Conservation (phyloP, 1,139 yeast species). For the Scheffersomyces titani region DNA sequence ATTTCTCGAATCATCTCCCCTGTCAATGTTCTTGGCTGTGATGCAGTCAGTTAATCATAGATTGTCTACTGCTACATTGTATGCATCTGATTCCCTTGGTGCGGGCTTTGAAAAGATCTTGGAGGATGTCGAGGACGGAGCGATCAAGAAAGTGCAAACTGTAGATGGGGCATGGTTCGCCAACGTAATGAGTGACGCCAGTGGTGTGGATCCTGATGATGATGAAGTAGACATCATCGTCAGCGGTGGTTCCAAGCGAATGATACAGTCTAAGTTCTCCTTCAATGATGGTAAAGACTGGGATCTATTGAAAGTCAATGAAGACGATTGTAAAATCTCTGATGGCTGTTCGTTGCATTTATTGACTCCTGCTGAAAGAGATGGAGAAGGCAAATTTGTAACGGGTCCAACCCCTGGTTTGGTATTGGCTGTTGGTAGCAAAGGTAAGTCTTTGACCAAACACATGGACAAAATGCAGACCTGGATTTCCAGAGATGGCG, state of each 20-base stretch:
- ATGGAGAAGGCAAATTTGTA: slow-evolving; percentile 57
- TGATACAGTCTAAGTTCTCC: slow-evolving; percentile 39
- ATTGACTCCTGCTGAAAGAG: slow-evolving; percentile 47
- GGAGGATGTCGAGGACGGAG: slow-evolving; percentile 44
- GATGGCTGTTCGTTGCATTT: slow-evolving; percentile 60
- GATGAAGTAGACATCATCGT: slow-evolving; percentile 28
- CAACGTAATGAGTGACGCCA: slow-evolving; percentile 33
- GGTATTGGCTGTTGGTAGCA: slow-evolving; percentile 58
- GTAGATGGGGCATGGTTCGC: slow-evolving; percentile 74
- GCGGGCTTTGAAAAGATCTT: slow-evolving; percentile 50
- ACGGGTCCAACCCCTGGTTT: slow-evolving; percentile 77
- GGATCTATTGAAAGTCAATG: slow-evolving; percentile 49
- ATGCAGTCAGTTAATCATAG: slow-evolving; percentile 30
- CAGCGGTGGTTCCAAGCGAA: slow-evolving; percentile 23
- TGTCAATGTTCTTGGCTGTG: slow-evolving; percentile 56
- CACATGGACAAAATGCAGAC: slow-evolving; percentile 40
- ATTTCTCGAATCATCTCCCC: slow-evolving; percentile 56
- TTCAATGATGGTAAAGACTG: slow-evolving; percentile 69
- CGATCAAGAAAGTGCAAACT: slow-evolving; percentile 54
- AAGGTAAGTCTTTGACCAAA: slow-evolving; percentile 36
- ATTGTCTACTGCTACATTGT: slow-evolving; percentile 40
- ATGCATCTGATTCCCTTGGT: slow-evolving; percentile 67
- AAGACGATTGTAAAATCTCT: slow-evolving; percentile 47
- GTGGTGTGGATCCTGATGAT: slow-evolving; percentile 11
- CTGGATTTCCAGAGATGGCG: slow-evolving; percentile 77